Conservation (phyloP, 1,139 yeast genomes). For the Protomyces pachydermus region DNA sequence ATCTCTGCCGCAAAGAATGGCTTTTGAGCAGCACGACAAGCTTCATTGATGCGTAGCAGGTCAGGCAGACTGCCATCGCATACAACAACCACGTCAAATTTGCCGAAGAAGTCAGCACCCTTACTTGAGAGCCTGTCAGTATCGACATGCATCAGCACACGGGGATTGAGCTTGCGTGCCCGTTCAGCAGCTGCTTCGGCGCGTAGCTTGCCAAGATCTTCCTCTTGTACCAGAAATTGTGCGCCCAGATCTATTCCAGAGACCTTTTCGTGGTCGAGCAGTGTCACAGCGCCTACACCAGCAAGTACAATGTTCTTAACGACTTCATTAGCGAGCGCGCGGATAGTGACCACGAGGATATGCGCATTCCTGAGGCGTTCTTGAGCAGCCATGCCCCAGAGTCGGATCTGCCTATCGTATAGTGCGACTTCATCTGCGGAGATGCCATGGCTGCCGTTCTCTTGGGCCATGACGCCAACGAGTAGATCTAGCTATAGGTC, state of each 20-base stretch:
- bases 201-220: conserved; percentile 45
- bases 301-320: conserved; percentile 83
- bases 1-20: conserved; percentile 67
- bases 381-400: conserved; percentile 97
- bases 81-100: conserved; percentile 68
- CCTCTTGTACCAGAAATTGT: conserved; percentile 69
- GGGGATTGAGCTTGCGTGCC: conserved; percentile 68
- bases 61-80: conserved; percentile 56
- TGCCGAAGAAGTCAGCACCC: conserved; percentile 46
- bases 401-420: conserved; percentile 88
- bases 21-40: conserved; percentile 52
- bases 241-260: conserved; percentile 62
- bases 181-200: conserved; percentile 52
- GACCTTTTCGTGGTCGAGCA: conserved; percentile 58
- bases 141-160: conserved; percentile 53
- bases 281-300: conserved; percentile 73
- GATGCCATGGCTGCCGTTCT: conserved; percentile 1
- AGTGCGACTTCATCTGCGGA: conserved; percentile 73
- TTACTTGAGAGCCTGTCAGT: conserved; percentile 40
- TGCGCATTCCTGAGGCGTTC: conserved; percentile 67
- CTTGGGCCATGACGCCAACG: background rate
- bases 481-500: no score
- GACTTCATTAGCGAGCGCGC: conserved; percentile 72
- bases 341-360: conserved; percentile 60
- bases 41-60: conserved; percentile 45